Conservation (phyloP, 2,329 filamentous ascomycete genomes). For the Sarocladium strictum region DNA sequence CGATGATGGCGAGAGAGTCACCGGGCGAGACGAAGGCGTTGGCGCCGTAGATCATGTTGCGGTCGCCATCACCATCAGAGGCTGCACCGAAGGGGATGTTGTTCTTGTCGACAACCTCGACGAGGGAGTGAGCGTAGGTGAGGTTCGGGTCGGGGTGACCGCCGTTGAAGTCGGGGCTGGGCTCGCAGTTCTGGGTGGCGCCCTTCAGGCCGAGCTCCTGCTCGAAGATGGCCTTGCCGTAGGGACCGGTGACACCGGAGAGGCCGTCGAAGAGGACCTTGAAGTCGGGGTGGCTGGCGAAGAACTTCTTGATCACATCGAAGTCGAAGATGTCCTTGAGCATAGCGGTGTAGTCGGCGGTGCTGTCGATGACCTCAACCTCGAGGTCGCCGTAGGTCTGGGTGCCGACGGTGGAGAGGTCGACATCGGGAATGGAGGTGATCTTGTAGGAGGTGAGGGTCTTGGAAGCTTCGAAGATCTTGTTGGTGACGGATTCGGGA, state of each 20-base stretch:
- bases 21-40: conserved; percentile 95
- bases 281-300: conserved; percentile 81
- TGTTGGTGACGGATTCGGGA: conserved; percentile 94
- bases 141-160: conserved; percentile 98
- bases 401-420: conserved; percentile 76
- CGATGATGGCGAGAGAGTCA: conserved; percentile 96
- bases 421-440: conserved; percentile 77
- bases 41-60: conserved; percentile 99
- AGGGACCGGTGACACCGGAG: conserved; percentile 90
- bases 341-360: conserved; percentile 86
- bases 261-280: conserved; percentile 95
- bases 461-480: conserved; percentile 92
- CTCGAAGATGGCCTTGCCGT: conserved; percentile 92
- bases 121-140: conserved; percentile 90
- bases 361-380: conserved; percentile 93
- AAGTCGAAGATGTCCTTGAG: conserved; percentile 99
- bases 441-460: conserved; percentile 88
- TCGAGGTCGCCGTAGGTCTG: conserved; percentile 81
- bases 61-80: conserved; percentile 93
- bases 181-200: conserved; percentile 83
- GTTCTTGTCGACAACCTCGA: conserved; percentile 87
- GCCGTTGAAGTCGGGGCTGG: conserved; percentile 91
- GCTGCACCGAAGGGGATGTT: conserved; percentile 93
- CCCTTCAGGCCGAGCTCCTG: conserved; percentile 79
- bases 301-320: conserved; percentile 89